Base-by-base conservation (phyloP, 2,329 filamentous ascomycete genomes). In the Penicillium freii region DNA sequence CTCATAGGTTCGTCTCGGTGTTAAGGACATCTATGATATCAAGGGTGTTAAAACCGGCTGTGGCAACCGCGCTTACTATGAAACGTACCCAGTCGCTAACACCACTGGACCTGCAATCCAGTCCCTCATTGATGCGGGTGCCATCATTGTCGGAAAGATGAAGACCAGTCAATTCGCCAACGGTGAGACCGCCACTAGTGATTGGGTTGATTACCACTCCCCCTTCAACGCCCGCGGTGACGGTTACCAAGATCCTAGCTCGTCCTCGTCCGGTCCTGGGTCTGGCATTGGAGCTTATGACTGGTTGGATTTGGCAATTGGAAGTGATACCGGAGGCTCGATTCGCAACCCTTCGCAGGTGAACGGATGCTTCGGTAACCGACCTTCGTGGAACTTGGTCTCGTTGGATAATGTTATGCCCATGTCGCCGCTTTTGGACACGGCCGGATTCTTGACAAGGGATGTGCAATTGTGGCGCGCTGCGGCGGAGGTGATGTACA, bases 1-100 rank as follows among this genome's bases (percentile, higher is more conserved):
- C 17, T 34, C 19, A 23, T 17, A 47, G 44, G 44, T 47, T 47
- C 44, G 44, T 47, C 19, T 88, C 1, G 85, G 80, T 2, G 77
- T 88, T 54, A 89, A 88, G 66, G 86, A 88, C 63, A 82, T 87
- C 36, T 85, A 80, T 64, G 77, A 84, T 61, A 73, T 87, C 43
- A 77, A 79, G 25, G 86, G 86, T 4, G 69, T 86, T 0, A 78
- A 78, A 13, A 86, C 82, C 0, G 78, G 78, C 1, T 75, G 82
- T 31, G 86, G 85, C 0, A 87, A 85, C 39, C 75, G 83, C 23
- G 82, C 84, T 1, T 88, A 82, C 78, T 80, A 79, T 31, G 73
- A 81, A 31, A 68, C 87, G 1, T 83, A 85, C 55, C 73, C 76
- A 0, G 65, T 76, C 2, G 73, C 77, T 0, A 77, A 71, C 1